Base-by-base conservation (phyloP, 2,329 filamentous ascomycete species). In the Monilinia fructicola region DNA sequence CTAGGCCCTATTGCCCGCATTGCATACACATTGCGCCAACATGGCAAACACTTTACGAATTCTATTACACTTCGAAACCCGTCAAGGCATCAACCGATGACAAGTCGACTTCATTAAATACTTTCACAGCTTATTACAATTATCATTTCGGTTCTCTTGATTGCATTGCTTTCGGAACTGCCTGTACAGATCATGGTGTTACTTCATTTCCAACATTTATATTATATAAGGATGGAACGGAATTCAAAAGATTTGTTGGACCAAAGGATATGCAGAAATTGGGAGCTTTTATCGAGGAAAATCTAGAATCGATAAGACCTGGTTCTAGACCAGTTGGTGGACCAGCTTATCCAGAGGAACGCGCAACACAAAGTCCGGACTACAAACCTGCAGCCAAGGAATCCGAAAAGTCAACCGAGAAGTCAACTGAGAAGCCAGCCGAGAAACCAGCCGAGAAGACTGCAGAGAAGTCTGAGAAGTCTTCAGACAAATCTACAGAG, bases 31-130 rank as follows among this genome's bases (percentile, higher is more conserved):
- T 92, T 74, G 92, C 91, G 63, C 95, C 95, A 10, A 89, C 87
- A 61, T 97, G 87, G 83, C 93, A 98, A 79, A 97, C 93, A 6
- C 79, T 94, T 18, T 97, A 98, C 82, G 95, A 99, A 80, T 97
- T 89, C 78, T 99, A 73, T 58, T 73, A 92, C 80, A 97, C 93
- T 48, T 95, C 92, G 48, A 89, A 92, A 73, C 89, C 90, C 21
- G 80, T 89, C 14, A 72, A 74, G 31, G 64, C 68, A 14, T 58
- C 69, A 18, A 50, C 71, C 6, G 64, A 60, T 78, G 82, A 68
- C 78, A 79, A 77, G 73, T 81, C 79, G 73, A 81, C 78, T 72
- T 85, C 80, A 69, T 74, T 79, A 21, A 79, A 84, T 52, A 78
- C 79, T 38, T 97, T 97, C 75, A 87, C 88, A 42, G 83, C 88